Conservation (phyloP, 257 asterid species). For the Solanum corneliomulleri region DNA sequence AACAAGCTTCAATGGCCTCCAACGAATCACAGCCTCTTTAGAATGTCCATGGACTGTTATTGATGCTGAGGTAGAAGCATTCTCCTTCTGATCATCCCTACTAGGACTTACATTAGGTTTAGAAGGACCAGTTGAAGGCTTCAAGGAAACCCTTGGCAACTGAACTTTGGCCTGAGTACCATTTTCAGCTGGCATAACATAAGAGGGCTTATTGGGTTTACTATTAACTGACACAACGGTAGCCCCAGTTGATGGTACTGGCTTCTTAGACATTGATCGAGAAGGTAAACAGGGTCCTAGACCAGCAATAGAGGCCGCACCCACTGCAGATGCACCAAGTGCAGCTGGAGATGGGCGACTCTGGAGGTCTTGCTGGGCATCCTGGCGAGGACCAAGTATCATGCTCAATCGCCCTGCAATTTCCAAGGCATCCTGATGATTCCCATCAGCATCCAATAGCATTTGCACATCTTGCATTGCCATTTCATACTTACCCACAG, state of each 20-base stretch:
- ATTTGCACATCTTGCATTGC: conserved; percentile 69
- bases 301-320: conserved; percentile 87
- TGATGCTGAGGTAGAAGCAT: conserved; percentile 2
- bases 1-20: conserved; percentile 72
- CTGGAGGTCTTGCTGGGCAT: conserved; percentile 56
- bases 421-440: conserved; percentile 55
- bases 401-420: conserved; percentile 55
- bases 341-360: conserved; percentile 99
- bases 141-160: conserved; percentile 58
- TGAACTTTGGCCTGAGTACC: conserved; percentile 40
- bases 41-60: conserved; percentile 43
- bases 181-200: conserved; percentile 30
- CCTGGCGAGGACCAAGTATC: conserved; percentile 50
- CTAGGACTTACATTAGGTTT: conserved; percentile 15
- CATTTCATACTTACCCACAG: conserved; percentile 56
- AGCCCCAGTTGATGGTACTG: conserved; percentile 14
- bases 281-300: conserved; percentile 92
- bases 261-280: conserved; percentile 59
- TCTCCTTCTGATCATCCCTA: conserved; percentile 35
- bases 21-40: conserved; percentile 16
- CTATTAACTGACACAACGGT: conserved; percentile 21
- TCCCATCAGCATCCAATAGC: conserved; percentile 48
- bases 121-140: conserved; percentile 50
- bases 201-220: conserved; percentile 50
- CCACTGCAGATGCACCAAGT: conserved; percentile 93